Evolutionary conservation across 352 stramenopile genomes (phyloP), one percentile per base, ranked within the genome.

Genomic region (Pseudoperonospora humuli): DNA sequence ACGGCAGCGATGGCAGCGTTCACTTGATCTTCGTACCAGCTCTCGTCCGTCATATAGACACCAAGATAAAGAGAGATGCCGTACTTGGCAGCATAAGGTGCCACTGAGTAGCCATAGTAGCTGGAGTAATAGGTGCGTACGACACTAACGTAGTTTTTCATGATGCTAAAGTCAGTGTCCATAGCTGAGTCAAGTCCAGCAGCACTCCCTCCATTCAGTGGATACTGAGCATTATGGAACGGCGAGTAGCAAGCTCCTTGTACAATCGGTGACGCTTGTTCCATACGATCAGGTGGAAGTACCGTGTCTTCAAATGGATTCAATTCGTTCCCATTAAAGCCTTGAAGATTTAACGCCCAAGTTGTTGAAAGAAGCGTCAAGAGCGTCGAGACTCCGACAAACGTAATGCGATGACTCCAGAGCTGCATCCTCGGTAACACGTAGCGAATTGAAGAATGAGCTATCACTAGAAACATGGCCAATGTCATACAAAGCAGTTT

Each of bases 121-220:
- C 26, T 75, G 44, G 77, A 78, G 56, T 92, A n/a, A 92, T 92
- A 90, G 27, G 77, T 92, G 26, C 80, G 75, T 20, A 67, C 72
- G 32, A 79, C 45, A 2, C 48, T 57, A 38, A 81, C 56, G 47
- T 77, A 81, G 23, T 76, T 73, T 8, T 66, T 70, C 54, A 90
- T 86, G 52, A 84, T 68, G 15, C 24, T 52, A 35, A 90, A 92
- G 45, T 92, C 77, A 1, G 61, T 59, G 31, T 69, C 42, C 57
- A 92, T 86, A 17, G 75, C 75, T 4, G 45, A 24, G 9, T 67
- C 52, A 3, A 92, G 65, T n/a, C 45, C 63, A 1, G 19, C 34
- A 5, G 65, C 39, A 20, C 50, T 63, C 2, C 50, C 57, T 23
- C 54, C 58, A 41, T 63, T 47, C 26, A 92, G 33, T 11, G 77